These are phyloP conservation scores for Suillus cothurnatus DNA, from an alignment of 768 basidiomycete species.

Conservation along the genomic window DNA sequence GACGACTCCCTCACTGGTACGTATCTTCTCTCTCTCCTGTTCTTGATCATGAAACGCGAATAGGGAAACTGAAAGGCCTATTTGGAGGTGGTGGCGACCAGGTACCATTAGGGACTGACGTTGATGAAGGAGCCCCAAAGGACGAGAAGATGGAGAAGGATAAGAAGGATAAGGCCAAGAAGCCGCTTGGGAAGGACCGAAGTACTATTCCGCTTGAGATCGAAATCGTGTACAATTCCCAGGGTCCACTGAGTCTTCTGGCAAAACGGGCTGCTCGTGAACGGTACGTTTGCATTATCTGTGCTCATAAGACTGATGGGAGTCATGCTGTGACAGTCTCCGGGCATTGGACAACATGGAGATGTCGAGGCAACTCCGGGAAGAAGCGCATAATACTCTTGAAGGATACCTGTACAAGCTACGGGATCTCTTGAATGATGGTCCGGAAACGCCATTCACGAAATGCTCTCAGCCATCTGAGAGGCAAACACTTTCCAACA, in stretches of 20 bases:
- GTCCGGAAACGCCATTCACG: slow-evolving; percentile 72
- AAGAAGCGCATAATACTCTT: slow-evolving; percentile 89
- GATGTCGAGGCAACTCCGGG: slow-evolving; percentile 70
- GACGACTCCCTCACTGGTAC: slow-evolving; percentile 75
- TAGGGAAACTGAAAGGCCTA: slow-evolving; percentile 86
- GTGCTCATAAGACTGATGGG: slow-evolving; percentile 5
- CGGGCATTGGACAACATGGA: slow-evolving; percentile 80
- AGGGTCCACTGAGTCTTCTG: slow-evolving; percentile 74
- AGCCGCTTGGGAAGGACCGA: slow-evolving; percentile 40
- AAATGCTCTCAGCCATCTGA: slow-evolving; percentile 81
- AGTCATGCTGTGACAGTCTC: slow-evolving; percentile 50
- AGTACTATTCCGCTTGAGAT: slow-evolving; percentile 72
- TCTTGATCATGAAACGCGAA: slow-evolving; percentile 16
- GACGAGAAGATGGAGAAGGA: slow-evolving; percentile 41
- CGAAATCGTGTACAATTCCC: slow-evolving; percentile 57
- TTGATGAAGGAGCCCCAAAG: slow-evolving; percentile 31
- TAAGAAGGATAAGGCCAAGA: slow-evolving; percentile 37
- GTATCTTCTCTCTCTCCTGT: slow-evolving; percentile 17
- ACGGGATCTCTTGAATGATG: slow-evolving; percentile 76
- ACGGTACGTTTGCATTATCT: slow-evolving; percentile 50
- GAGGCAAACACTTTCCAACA: slow-evolving; percentile 61
- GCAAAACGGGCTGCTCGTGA: slow-evolving; percentile 75
- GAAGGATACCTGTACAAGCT: slow-evolving; percentile 94
- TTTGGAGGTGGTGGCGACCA: slow-evolving; percentile 62
- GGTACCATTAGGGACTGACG: slow-evolving; percentile 32